Percentiles rank a stretch among this genome's conserved stretches.
phyloP scores from a whole-genome alignment of 2,329 filamentous ascomycete genomes.

The Monilinia laxa region DNA sequence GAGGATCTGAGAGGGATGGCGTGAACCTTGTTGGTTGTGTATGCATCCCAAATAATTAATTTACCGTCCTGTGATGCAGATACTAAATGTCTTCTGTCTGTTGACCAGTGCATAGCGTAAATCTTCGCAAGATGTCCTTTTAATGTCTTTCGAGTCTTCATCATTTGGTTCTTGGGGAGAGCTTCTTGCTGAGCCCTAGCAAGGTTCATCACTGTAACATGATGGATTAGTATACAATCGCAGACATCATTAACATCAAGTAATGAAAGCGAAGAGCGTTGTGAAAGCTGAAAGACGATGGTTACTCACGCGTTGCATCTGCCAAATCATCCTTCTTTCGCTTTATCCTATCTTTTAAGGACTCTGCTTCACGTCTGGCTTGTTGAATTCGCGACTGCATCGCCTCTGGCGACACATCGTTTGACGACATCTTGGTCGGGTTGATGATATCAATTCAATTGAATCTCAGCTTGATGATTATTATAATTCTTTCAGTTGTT shows the following conservation, averaged over 20 bases:
- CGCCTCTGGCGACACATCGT: conserved; percentile 67
- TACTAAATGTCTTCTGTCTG: conserved; percentile 92
- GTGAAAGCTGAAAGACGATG: conserved; percentile 13
- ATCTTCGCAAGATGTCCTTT: conserved; percentile 99
- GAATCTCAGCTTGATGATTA: conserved; percentile 20
- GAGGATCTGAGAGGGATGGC: conserved; percentile 96
- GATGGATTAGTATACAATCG: conserved; percentile 28
- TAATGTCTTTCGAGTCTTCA: conserved; percentile 95
- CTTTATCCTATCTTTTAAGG: conserved; percentile 97
- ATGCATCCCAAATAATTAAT: conserved; percentile 99
- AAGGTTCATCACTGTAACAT: conserved; percentile 75
- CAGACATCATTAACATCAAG: not conserved
- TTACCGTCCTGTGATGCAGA: conserved; percentile 99
- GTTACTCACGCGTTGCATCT: conserved; percentile 87
- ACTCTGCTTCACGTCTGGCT: conserved; percentile 95
- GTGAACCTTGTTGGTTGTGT: conserved; percentile 99
- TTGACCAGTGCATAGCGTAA: conserved; percentile 99
- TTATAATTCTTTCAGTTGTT: conserved; percentile 13
- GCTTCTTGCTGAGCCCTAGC: conserved; percentile 89
- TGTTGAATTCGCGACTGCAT: conserved; percentile 94
- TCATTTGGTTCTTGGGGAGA: conserved; percentile 84
- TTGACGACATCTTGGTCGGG: conserved; percentile 40
- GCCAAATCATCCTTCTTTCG: conserved; percentile 99
- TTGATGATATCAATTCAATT: conserved; percentile 29
- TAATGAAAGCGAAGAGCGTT: not conserved